phyloP scores from a whole-genome alignment of 2,329 filamentous ascomycete genomes.

The Trichophyton equinum region DNA sequence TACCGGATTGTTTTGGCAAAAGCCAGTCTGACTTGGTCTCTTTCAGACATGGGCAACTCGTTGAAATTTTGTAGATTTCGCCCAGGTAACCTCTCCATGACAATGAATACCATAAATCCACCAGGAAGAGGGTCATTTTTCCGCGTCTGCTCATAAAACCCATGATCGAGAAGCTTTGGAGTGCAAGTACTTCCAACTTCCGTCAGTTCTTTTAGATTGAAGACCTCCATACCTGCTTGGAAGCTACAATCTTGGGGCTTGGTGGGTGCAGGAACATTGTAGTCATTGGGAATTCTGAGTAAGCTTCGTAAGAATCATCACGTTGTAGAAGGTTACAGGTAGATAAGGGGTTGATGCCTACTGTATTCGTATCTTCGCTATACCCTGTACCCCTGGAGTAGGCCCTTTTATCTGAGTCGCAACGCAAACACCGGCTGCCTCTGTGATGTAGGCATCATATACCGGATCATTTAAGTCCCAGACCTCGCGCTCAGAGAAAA shows the following conservation, averaged over 20 bases:
- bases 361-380: constrained; percentile 13
- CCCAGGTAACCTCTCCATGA: constrained; percentile 13
- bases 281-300: constrained; percentile 1
- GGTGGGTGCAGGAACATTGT: background rate
- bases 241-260: background rate
- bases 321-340: background rate
- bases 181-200: background rate
- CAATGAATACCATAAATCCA: constrained; percentile 6
- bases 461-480: constrained; percentile 1
- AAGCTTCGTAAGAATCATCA: background rate
- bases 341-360: background rate
- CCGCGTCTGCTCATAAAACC: background rate
- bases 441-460: constrained; percentile 6
- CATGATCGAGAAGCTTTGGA: background rate
- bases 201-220: background rate
- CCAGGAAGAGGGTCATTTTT: constrained; percentile 8
- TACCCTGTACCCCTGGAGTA: constrained; percentile 8
- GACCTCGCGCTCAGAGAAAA: constrained; percentile 9
- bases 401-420: constrained; percentile 11
- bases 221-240: background rate
- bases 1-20: constrained; percentile 13
- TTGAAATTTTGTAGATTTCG: constrained; percentile 10
- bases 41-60: constrained; percentile 11
- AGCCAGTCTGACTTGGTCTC: constrained; percentile 11
- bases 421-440: constrained; percentile 9